Percentiles rank a stretch among this genome's conserved stretches.
Conservation (phyloP, 192 early-diverging fungal species). For the Oehlia diaphana region DNA sequence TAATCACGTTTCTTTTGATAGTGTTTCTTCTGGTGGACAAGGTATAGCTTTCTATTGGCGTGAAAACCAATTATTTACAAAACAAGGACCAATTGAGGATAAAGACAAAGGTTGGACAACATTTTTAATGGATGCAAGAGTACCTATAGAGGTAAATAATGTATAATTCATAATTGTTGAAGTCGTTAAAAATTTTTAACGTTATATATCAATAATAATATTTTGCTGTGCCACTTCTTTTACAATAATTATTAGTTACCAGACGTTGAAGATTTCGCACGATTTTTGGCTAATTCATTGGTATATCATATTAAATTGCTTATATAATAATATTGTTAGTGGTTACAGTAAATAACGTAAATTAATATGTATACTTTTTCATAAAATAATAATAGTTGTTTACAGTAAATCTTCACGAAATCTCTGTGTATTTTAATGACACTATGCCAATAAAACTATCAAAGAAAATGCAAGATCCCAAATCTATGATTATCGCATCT, state of each 20-base stretch:
- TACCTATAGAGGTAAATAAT: constrained; percentile 52
- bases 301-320: constrained; percentile 17
- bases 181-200: no score
- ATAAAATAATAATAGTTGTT: constrained; percentile 58
- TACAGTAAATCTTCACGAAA: constrained; percentile 67
- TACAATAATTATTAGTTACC: constrained; percentile 35
- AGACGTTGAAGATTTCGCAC: constrained; percentile 58
- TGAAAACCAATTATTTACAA: constrained; percentile 84
- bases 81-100: constrained; percentile 56
- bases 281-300: constrained; percentile 64
- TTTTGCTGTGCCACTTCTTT: background rate
- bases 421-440: constrained; percentile 68
- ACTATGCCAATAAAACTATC: constrained; percentile 55
- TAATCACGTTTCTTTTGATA: constrained; percentile 22
- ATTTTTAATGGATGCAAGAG: constrained; percentile 75
- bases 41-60: constrained; percentile 91
- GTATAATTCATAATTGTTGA: no score
- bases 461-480: constrained; percentile 65
- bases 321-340: background rate
- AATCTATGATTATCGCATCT: constrained; percentile 57
- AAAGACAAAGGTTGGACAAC: constrained; percentile 56
- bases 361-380: background rate
- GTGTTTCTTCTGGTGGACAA: constrained; percentile 69
- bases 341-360: no score
- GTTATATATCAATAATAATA: background rate